These are phyloP conservation scores for Incumbomyces delicatus DNA, from an alignment of 2,329 filamentous ascomycete species.

Conservation along the genomic window DNA sequence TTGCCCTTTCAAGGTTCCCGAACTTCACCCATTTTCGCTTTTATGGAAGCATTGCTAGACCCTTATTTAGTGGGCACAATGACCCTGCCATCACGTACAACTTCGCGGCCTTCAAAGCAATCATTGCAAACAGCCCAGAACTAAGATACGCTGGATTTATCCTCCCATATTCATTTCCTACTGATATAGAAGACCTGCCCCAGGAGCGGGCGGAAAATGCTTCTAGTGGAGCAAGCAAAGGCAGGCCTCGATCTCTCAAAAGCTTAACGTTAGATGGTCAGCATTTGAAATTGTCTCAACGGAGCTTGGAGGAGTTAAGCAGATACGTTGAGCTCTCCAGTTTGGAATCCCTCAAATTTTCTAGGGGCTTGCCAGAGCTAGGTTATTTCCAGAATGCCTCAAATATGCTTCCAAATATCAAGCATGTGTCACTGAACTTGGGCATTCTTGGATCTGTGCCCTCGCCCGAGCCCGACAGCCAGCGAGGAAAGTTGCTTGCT, in stretches of 20 bases:
- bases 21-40: conserved; percentile 1
- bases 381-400: conserved; percentile 7
- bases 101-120: conserved; percentile 2
- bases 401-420: conserved; percentile 7
- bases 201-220: not conserved
- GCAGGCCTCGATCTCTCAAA: not conserved
- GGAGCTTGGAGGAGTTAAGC: not conserved
- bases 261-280: conserved; percentile 5
- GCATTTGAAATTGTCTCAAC: not conserved
- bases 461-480: too few relatives aligned
- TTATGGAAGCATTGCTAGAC: not conserved
- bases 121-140: not conserved
- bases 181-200: not conserved
- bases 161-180: not conserved
- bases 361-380: not conserved
- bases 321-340: conserved; percentile 1
- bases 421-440: conserved; percentile 8
- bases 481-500: not conserved
- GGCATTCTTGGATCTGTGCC: not conserved
- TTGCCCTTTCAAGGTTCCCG: not conserved
- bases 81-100: not conserved
- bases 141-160: conserved; percentile 4
- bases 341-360: conserved; percentile 5
- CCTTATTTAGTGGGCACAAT: not conserved
- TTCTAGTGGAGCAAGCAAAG: too few relatives aligned